Evolutionary conservation across 2,329 filamentous ascomycete species (phyloP).

Genomic region (Neofusicoccum umdonicola): DNA sequence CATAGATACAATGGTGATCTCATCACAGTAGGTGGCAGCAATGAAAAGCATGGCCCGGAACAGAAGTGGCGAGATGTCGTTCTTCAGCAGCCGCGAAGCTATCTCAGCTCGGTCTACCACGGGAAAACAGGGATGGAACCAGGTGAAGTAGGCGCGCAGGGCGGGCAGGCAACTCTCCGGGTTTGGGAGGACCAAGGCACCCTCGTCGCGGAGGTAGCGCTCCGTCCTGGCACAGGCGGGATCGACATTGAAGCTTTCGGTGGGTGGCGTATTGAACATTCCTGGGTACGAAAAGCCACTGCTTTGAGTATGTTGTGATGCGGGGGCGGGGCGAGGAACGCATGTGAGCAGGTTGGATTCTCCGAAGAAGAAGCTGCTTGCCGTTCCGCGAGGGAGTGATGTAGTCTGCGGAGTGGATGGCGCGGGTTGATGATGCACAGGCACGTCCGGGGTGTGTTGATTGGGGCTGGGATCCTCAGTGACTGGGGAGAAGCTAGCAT

Average conservation of each 20-base stretch:
- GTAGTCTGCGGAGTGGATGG: constrained; percentile 18
- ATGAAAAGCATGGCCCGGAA: constrained; percentile 56
- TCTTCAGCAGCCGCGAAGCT: constrained; percentile 38
- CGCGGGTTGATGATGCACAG: neutral
- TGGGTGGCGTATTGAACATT: constrained; percentile 32
- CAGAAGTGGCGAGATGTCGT: constrained; percentile 49
- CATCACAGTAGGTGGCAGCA: constrained; percentile 54
- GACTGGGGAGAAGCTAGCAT: too few relatives aligned
- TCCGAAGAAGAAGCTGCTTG: constrained; percentile 40
- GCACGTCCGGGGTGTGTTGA: neutral
- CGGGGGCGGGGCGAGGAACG: constrained; percentile 43
- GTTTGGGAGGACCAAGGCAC: constrained; percentile 48
- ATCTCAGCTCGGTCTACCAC: constrained; percentile 51
- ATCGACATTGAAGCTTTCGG: constrained; percentile 38
- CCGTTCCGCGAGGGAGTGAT: constrained; percentile 28
- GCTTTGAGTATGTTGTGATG: constrained; percentile 23
- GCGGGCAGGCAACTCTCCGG: constrained; percentile 43
- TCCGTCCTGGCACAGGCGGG: constrained; percentile 33
- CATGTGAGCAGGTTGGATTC: constrained; percentile 51
- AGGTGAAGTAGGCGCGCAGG: constrained; percentile 54
- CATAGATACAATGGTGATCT: constrained; percentile 43
- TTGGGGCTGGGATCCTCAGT: neutral
- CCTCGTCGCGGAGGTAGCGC: constrained; percentile 40
- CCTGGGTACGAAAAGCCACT: constrained; percentile 35
- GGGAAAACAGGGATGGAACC: constrained; percentile 58